Conservation (phyloP, 2,329 filamentous ascomycete genomes). For the Coniochaeta ligniaria region DNA sequence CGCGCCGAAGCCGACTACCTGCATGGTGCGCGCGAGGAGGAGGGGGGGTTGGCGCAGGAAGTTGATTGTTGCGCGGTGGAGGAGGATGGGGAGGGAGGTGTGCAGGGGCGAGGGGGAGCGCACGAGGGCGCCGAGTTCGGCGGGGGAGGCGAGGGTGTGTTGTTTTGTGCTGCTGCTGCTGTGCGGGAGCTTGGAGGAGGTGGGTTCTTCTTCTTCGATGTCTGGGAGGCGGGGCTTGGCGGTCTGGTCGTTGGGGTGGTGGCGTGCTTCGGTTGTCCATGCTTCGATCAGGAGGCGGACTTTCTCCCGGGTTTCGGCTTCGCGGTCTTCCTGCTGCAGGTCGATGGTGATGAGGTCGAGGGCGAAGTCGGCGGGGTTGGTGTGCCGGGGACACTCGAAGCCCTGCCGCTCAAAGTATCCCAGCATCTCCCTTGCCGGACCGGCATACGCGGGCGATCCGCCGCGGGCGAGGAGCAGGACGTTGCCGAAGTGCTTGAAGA, state of each 20-base stretch:
- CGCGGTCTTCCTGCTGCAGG: constrained; percentile 56
- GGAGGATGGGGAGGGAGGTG: constrained; percentile 52
- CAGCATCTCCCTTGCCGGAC: constrained; percentile 56
- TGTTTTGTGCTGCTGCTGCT: constrained; percentile 23
- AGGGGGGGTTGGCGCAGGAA: constrained; percentile 58
- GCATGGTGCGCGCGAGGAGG: constrained; percentile 58
- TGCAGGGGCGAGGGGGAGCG: constrained; percentile 55
- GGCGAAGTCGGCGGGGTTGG: constrained; percentile 72
- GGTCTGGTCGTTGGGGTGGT: background rate
- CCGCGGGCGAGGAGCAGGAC: constrained; percentile 64
- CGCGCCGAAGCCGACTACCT: constrained; percentile 56
- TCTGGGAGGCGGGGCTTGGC: constrained; percentile 2
- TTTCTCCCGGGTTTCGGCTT: constrained; percentile 54
- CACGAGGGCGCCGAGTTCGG: constrained; percentile 63
- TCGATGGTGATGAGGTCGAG: constrained; percentile 72
- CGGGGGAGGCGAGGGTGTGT: constrained; percentile 53
- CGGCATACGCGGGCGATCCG: constrained; percentile 61
- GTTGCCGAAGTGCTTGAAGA: constrained; percentile 66
- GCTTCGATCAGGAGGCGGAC: constrained; percentile 53
- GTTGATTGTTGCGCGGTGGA: constrained; percentile 63
- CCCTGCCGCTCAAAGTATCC: constrained; percentile 54
- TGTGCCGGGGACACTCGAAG: constrained; percentile 58
- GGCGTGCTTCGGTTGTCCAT: constrained; percentile 35
- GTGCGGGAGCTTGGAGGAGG: constrained; percentile 3
- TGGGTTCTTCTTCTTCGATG: constrained; percentile 6